phyloP scores from a whole-genome alignment of 352 stramenopile species.

The Thraustotheca clavata region DNA sequence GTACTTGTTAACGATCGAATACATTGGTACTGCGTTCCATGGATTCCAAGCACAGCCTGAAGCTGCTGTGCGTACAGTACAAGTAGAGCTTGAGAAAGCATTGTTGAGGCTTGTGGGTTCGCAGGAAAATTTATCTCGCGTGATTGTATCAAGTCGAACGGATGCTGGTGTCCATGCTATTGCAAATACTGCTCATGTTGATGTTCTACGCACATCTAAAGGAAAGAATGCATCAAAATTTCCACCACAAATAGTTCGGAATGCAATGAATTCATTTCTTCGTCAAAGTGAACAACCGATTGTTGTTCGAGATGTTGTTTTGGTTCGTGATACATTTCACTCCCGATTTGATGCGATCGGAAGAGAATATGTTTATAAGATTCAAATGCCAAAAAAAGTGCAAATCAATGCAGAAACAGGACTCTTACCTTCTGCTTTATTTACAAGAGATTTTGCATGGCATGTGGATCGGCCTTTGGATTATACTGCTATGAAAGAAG shows the following conservation, averaged over 20 bases:
- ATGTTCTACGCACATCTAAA: neutral
- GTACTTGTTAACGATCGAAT: slow-evolving; percentile 26
- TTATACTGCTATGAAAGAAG: neutral
- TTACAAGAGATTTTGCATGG: slow-evolving; percentile 6
- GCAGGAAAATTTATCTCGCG: neutral
- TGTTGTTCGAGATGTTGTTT: slow-evolving; percentile 15
- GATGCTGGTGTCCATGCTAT: slow-evolving; percentile 89
- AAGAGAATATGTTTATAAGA: slow-evolving; percentile 17
- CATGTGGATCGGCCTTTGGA: slow-evolving; percentile 5
- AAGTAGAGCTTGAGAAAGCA: slow-evolving; percentile 20
- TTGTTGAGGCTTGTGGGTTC: slow-evolving; percentile 31
- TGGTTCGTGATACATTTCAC: slow-evolving; percentile 2
- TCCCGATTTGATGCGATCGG: slow-evolving; percentile 12
- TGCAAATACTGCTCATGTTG: slow-evolving; percentile 10
- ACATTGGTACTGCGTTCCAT: slow-evolving; percentile 67
- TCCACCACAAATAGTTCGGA: slow-evolving; percentile 4
- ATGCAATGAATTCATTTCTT: slow-evolving; percentile 13
- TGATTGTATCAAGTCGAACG: slow-evolving; percentile 45
- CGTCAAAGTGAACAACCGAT: slow-evolving; percentile 10
- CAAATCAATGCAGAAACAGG: neutral
- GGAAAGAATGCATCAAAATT: neutral
- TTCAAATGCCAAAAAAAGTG: neutral
- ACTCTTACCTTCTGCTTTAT: neutral
- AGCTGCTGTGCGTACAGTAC: slow-evolving; percentile 26
- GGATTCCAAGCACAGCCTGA: slow-evolving; percentile 74